phyloP scores from a whole-genome alignment of 768 basidiomycete species.

The Lactarius pseudohatsudake region DNA sequence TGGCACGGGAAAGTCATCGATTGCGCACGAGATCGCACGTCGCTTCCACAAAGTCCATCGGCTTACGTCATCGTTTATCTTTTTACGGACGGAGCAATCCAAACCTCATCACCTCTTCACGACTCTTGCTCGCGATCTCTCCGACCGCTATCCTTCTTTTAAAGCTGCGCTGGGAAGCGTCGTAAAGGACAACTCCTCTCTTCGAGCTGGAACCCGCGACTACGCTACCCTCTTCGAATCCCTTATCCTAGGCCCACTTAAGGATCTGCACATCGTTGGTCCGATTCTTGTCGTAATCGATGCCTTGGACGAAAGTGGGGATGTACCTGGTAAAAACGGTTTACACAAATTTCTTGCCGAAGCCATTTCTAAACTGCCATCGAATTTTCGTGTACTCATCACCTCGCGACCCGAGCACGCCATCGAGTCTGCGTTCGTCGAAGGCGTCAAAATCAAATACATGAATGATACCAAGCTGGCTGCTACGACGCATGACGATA shows the following conservation, averaged over 20 bases:
- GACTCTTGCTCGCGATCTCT: slow-evolving; percentile 1
- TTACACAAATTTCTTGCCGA: neutral
- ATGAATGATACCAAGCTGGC: neutral
- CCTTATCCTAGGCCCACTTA: neutral
- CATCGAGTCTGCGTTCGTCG: neutral
- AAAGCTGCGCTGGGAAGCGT: neutral
- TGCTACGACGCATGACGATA: neutral
- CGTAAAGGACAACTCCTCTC: neutral
- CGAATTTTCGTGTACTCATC: slow-evolving; percentile 4
- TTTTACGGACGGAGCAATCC: neutral
- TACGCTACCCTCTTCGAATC: neutral
- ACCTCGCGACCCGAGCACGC: neutral
- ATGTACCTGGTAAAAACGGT: neutral
- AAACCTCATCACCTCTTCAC: neutral
- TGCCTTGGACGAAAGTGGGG: slow-evolving; percentile 2
- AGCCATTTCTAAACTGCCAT: neutral
- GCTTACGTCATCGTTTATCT: neutral
- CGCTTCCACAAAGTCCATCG: neutral
- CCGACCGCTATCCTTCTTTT: neutral
- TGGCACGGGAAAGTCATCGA: too few species aligned
- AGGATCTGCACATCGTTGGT: neutral
- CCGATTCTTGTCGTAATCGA: slow-evolving; percentile 6
- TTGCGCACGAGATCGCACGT: neutral
- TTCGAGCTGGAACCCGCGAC: neutral
- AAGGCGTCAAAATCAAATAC: neutral